A percentile compares a stretch with the other conserved stretches of the same genome.
Conservation (phyloP, 1,284 basidiomycete species). For the Papiliotrema laurentii region DNA sequence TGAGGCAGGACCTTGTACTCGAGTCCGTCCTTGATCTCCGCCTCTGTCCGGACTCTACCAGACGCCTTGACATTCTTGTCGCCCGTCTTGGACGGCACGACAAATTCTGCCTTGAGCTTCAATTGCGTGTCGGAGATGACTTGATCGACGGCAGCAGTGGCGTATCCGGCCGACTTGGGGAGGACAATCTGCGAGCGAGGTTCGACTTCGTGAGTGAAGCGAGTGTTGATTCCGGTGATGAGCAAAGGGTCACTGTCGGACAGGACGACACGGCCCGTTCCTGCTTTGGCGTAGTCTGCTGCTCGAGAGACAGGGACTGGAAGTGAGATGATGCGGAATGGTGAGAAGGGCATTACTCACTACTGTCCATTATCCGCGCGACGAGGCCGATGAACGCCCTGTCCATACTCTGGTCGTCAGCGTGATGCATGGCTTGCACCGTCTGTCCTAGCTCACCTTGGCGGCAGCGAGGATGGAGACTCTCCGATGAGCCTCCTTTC, state of each 20-base stretch:
- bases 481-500: constrained; percentile 74
- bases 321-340: not conserved
- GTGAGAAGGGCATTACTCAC: constrained; percentile 55
- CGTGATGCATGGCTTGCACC: not conserved
- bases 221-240: constrained; percentile 71
- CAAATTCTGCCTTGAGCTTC: constrained; percentile 81
- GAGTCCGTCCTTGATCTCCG: constrained; percentile 55
- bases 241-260: constrained; percentile 72
- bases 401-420: constrained; percentile 37
- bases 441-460: constrained; percentile 50
- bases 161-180: constrained; percentile 73
- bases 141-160: constrained; percentile 78
- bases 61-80: constrained; percentile 67
- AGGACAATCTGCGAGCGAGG: constrained; percentile 85
- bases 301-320: constrained; percentile 90
- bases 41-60: constrained; percentile 63
- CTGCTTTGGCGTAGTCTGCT: constrained; percentile 77
- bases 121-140: constrained; percentile 81
- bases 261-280: constrained; percentile 68
- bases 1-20: constrained; percentile 74
- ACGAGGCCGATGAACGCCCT: constrained; percentile 66
- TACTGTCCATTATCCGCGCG: constrained; percentile 80
- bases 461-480: constrained; percentile 93
- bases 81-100: constrained; percentile 45
- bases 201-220: constrained; percentile 70